phyloP scores from a whole-genome alignment of 2,329 filamentous ascomycete species.

The Dothidotthia symphoricarpi region DNA sequence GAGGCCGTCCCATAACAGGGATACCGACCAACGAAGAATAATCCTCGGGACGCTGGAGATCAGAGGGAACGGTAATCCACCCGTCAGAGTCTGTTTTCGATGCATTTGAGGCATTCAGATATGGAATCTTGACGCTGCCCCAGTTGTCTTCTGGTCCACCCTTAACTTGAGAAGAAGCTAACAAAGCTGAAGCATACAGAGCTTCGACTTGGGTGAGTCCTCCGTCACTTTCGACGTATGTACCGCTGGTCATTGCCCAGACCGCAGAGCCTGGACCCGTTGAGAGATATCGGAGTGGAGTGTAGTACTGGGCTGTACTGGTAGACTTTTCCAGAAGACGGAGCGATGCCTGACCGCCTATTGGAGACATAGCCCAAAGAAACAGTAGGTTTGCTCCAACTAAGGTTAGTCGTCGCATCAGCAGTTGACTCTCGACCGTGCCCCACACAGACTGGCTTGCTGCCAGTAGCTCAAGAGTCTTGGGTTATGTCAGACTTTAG shows the following conservation, averaged over 20 bases:
- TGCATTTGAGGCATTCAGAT: conserved; percentile 11
- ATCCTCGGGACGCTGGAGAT: conserved; percentile 14
- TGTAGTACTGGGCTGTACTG: not conserved
- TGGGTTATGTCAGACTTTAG: not conserved
- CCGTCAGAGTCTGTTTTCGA: conserved; percentile 12
- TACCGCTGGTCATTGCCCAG: no score
- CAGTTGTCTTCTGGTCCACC: conserved; percentile 28
- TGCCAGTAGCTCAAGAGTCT: conserved; percentile 39
- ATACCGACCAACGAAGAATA: conserved; percentile 35
- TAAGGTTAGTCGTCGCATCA: conserved; percentile 30
- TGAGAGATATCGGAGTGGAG: not conserved
- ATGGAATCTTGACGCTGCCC: conserved; percentile 40
- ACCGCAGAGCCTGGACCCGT: no score
- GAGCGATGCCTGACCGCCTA: conserved; percentile 41
- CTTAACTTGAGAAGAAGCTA: conserved; percentile 24
- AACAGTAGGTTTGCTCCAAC: conserved; percentile 35
- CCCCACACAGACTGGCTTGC: conserved; percentile 42
- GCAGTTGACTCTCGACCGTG: conserved; percentile 35
- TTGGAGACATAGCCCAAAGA: conserved; percentile 39
- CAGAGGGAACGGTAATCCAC: conserved; percentile 21
- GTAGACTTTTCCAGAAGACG: conserved; percentile 24
- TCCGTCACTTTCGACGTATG: conserved; percentile 15
- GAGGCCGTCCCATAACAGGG: conserved; percentile 23
- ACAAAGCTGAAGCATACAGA: conserved; percentile 28
- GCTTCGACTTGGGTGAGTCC: conserved; percentile 19